Evolutionary conservation across 2,329 filamentous ascomycete species (phyloP).

Genomic region (Trichophyton benhamiae): DNA sequence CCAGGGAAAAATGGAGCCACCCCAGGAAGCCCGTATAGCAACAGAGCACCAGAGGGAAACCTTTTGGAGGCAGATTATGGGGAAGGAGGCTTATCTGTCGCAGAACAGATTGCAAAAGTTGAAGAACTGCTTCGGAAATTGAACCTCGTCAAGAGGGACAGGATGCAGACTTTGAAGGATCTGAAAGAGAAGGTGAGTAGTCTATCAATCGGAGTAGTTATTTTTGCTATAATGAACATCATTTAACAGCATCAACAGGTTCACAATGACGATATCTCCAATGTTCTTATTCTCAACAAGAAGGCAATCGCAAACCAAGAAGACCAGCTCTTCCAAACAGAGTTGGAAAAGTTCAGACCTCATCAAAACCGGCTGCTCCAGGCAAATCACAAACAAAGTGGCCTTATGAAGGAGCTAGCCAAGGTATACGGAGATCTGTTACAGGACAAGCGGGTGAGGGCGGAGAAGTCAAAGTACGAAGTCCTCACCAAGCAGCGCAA

Average conservation of each 20-base stretch:
- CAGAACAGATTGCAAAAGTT: constrained; percentile 77
- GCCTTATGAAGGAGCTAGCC: constrained; percentile 89
- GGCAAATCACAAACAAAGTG: constrained; percentile 88
- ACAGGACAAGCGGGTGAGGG: constrained; percentile 84
- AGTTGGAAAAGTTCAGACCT: constrained; percentile 92
- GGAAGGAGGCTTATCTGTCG: constrained; percentile 64
- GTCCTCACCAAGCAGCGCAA: constrained; percentile 69
- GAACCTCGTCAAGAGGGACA: constrained; percentile 81
- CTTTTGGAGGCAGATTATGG: constrained; percentile 86
- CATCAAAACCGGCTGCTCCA: constrained; percentile 85
- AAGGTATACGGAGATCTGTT: constrained; percentile 73
- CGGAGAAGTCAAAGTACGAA: constrained; percentile 94
- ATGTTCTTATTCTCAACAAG: constrained; percentile 94
- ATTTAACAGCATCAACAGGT: constrained; percentile 44
- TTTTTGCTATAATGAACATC: background rate
- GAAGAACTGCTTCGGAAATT: constrained; percentile 86
- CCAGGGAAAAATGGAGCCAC: constrained; percentile 50
- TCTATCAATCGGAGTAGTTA: background rate
- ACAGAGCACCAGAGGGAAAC: constrained; percentile 53
- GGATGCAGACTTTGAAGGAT: constrained; percentile 86
- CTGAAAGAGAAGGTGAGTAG: constrained; percentile 78
- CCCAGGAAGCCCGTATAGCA: constrained; percentile 30
- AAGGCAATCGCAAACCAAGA: constrained; percentile 91
- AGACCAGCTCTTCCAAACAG: constrained; percentile 80
- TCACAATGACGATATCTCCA: constrained; percentile 92